Evolutionary conservation across 352 stramenopile genomes (phyloP).

Genomic region (Globisporangium paroecandrum): DNA sequence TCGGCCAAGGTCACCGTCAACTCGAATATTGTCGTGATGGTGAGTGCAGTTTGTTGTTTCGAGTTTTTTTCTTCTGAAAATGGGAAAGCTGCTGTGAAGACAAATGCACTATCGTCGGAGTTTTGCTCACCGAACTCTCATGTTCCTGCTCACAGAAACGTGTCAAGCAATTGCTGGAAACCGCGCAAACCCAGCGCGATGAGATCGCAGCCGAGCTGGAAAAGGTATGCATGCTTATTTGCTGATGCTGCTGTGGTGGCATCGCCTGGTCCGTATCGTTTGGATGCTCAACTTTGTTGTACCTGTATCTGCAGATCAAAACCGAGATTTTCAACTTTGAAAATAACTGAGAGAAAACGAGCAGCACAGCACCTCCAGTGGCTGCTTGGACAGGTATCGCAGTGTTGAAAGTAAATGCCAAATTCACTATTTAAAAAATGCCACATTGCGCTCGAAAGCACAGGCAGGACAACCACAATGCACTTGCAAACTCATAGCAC

Average conservation of each 20-base stretch:
- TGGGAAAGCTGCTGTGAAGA: not conserved
- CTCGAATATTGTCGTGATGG: slow-evolving; percentile 83
- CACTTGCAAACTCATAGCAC: not conserved
- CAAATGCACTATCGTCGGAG: not conserved
- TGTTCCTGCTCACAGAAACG: slow-evolving; percentile 6
- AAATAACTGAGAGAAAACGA: not conserved
- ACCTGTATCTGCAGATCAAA: slow-evolving; percentile 1
- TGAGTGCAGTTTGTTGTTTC: slow-evolving; percentile 11
- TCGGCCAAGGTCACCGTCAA: slow-evolving; percentile 65
- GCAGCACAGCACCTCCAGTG: not conserved
- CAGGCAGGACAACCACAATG: not conserved
- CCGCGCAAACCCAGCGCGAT: slow-evolving; percentile 46
- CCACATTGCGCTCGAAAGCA: not conserved
- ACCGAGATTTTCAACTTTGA: slow-evolving; percentile 10
- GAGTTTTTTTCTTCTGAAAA: not conserved
- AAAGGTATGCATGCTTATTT: slow-evolving; percentile 24
- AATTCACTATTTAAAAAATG: not conserved
- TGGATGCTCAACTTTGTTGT: not conserved
- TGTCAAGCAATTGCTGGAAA: slow-evolving; percentile 79
- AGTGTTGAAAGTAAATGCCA: not conserved
- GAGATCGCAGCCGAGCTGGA: slow-evolving; percentile 51
- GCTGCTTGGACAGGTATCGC: not conserved
- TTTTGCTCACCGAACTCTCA: not conserved
- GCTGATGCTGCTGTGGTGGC: not conserved
- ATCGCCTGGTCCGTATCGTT: not conserved